A percentile compares a stretch with the other conserved stretches of the same genome.
Conservation (phyloP, 2,329 filamentous ascomycete species). For the Hymenoscyphus occultus region DNA sequence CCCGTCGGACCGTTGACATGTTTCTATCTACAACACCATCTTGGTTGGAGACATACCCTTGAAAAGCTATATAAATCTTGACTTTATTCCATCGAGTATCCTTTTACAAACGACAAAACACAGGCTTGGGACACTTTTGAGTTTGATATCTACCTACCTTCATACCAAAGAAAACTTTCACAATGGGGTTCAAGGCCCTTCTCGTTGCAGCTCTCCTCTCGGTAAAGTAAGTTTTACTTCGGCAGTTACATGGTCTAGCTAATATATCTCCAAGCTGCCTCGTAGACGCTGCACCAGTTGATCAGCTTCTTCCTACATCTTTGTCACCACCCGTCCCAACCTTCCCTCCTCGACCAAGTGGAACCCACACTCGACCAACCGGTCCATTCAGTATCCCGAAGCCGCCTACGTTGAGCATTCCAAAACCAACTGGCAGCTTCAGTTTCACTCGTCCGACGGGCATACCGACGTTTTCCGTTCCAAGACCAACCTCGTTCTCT, state of each 20-base stretch:
- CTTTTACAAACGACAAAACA: background rate
- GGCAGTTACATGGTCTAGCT: background rate
- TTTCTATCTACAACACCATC: background rate
- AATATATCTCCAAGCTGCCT: background rate
- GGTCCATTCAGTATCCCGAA: background rate
- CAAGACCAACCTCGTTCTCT: background rate
- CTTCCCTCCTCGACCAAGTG: background rate
- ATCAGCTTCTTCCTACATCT: background rate
- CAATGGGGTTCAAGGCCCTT: background rate
- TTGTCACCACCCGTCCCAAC: background rate
- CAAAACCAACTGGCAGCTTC: background rate
- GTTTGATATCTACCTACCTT: background rate
- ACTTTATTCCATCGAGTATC: background rate
- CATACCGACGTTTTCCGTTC: background rate
- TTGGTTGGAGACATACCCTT: background rate
- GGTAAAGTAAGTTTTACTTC: background rate
- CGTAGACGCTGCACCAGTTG: constrained; percentile 2
- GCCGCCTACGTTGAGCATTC: background rate
- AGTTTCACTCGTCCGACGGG: background rate
- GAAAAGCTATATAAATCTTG: constrained; percentile 4
- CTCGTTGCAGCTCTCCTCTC: constrained; percentile 4
- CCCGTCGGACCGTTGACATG: constrained; percentile 1
- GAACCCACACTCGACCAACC: background rate
- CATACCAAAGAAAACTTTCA: background rate
- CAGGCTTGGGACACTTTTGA: background rate